These are phyloP conservation scores for Rhododendron mucronatum DNA, from an alignment of 148 eudicot genomes.

Conservation along the genomic window DNA sequence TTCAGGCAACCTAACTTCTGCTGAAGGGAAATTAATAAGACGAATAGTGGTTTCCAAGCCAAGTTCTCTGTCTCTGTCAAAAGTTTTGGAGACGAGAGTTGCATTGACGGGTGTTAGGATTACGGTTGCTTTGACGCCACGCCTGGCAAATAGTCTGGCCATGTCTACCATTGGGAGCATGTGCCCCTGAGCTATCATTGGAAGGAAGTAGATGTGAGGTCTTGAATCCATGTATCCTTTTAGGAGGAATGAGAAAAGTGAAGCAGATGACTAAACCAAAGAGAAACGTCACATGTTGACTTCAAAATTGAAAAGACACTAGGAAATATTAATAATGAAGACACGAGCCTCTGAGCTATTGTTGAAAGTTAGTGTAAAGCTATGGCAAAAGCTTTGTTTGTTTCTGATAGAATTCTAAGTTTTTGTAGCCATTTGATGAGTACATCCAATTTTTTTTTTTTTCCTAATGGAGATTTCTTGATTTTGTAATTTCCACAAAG, in stretches of 20 bases:
- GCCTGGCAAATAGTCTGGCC: conserved; percentile 10
- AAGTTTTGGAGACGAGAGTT: not conserved
- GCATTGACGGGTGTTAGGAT: conserved; percentile 14
- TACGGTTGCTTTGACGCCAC: conserved; percentile 3
- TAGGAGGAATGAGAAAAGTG: not conserved
- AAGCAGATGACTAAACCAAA: not conserved
- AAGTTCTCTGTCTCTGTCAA: conserved; percentile 2
- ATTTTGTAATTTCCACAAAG: too few relatives aligned
- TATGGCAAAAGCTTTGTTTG: too few relatives aligned
- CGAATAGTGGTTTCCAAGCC: conserved; percentile 1
- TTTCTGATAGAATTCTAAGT: too few relatives aligned
- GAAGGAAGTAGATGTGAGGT: conserved; percentile 12
- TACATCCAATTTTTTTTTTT: too few relatives aligned
- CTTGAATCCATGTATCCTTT: conserved; percentile 8
- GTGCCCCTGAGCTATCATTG: conserved; percentile 15
- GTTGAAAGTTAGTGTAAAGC: too few relatives aligned
- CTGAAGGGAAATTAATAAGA: conserved; percentile 6
- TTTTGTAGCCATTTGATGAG: too few relatives aligned
- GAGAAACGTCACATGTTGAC: too few relatives aligned
- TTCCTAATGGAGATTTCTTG: too few relatives aligned
- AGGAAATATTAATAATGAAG: too few relatives aligned
- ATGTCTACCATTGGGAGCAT: conserved; percentile 19
- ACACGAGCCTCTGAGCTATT: too few relatives aligned
- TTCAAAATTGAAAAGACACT: too few relatives aligned
- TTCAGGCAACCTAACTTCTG: conserved; percentile 13